Percentiles rank a stretch among this genome's conserved stretches.
These are phyloP conservation scores for Stagonosporopsis tanaceti DNA, from an alignment of 2,329 filamentous ascomycete genomes.

Conservation along the genomic window DNA sequence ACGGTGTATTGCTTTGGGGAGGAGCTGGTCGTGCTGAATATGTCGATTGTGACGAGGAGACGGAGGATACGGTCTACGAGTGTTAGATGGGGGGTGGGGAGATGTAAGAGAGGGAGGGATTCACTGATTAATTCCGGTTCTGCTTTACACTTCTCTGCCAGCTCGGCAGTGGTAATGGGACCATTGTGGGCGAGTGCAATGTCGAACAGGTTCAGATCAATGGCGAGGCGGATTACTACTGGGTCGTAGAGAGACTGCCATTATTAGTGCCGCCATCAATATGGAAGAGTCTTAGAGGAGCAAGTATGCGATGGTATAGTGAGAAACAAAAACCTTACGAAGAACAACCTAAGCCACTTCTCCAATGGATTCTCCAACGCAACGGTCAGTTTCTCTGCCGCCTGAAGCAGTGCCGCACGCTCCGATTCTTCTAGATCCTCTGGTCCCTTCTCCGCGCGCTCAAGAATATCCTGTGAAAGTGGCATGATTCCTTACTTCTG, in stretches of 20 bases:
- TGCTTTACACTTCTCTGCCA: conserved; percentile 21
- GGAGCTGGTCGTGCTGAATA: conserved; percentile 7
- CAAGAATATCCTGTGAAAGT: conserved; percentile 10
- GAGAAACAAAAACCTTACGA: conserved; percentile 5
- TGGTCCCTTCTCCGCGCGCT: conserved; percentile 6
- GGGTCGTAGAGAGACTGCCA: conserved; percentile 14
- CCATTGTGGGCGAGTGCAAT: conserved; percentile 17
- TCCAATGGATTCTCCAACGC: conserved; percentile 18
- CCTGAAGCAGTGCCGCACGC: conserved; percentile 17
- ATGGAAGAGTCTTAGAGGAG: conserved; percentile 6
- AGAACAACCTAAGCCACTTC: conserved; percentile 17
- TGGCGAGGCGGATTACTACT: conserved; percentile 17
- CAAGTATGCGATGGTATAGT: background rate
- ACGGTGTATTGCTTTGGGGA: conserved; percentile 5
- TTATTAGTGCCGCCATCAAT: background rate
- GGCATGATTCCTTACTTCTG: background rate
- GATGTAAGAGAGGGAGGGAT: background rate
- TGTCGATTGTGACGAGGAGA: conserved; percentile 9
- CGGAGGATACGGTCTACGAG: conserved; percentile 16
- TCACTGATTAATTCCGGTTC: conserved; percentile 21
- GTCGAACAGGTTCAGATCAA: conserved; percentile 28
- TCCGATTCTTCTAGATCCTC: conserved; percentile 18
- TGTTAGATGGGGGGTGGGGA: background rate
- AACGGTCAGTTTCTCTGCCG: conserved; percentile 11
- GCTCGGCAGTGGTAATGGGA: conserved; percentile 15